Conservation (phyloP, 2,329 filamentous ascomycete species). For the Fonsecaea pugnacius region DNA sequence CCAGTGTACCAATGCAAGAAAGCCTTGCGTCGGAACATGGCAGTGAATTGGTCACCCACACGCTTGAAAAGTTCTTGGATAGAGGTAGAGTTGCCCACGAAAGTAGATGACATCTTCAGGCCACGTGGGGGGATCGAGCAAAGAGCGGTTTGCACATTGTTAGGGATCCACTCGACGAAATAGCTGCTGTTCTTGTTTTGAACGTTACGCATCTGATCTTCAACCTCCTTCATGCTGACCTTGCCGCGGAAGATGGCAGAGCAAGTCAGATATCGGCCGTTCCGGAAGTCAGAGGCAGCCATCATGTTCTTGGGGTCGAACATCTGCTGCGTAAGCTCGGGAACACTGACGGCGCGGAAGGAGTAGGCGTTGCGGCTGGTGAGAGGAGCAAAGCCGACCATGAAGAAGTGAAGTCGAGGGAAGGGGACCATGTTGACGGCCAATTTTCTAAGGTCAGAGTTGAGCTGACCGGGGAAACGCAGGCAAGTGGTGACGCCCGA, state of each 20-base stretch:
- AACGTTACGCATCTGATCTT: slow-evolving; percentile 99
- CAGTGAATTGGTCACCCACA: slow-evolving; percentile 98
- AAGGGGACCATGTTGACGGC: slow-evolving; percentile 99
- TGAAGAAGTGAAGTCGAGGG: slow-evolving; percentile 99
- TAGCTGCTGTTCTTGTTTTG: slow-evolving; percentile 99
- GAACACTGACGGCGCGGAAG: slow-evolving; percentile 97
- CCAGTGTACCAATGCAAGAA: slow-evolving; percentile 99
- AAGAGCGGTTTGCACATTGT: slow-evolving; percentile 99
- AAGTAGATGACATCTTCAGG: slow-evolving; percentile 98
- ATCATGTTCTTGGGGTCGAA: slow-evolving; percentile 99
- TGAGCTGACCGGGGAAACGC: slow-evolving; percentile 99
- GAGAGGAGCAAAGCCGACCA: slow-evolving; percentile 99
- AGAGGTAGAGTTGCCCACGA: slow-evolving; percentile 98
- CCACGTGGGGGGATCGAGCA: slow-evolving; percentile 98
- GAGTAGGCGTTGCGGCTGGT: slow-evolving; percentile 89
- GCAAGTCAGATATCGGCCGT: slow-evolving; percentile 99
- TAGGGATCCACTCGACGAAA: slow-evolving; percentile 99
- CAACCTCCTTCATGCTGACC: slow-evolving; percentile 99
- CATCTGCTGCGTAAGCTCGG: slow-evolving; percentile 99
- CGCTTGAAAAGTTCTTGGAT: slow-evolving; percentile 99
- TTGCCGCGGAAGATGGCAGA: slow-evolving; percentile 99
- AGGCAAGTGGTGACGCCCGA: slow-evolving; percentile 98
- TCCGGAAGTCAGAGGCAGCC: slow-evolving; percentile 99
- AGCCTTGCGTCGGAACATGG: slow-evolving; percentile 99
- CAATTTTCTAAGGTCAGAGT: slow-evolving; percentile 99